phyloP scores from a whole-genome alignment of 2,329 filamentous ascomycete species.

The Fusarium sp. region DNA sequence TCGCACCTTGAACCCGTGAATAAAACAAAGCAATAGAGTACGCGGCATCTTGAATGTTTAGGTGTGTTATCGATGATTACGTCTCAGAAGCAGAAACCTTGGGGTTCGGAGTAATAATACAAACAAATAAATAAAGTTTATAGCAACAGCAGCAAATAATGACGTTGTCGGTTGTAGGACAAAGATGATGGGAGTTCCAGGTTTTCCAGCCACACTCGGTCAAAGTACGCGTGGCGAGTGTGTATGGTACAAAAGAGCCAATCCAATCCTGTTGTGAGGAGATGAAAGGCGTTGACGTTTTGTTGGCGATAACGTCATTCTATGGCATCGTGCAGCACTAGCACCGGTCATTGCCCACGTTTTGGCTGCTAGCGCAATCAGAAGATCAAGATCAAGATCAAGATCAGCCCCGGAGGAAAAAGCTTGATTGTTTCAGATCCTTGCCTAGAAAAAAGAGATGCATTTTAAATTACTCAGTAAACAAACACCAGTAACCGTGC shows the following conservation, averaged over 20 bases:
- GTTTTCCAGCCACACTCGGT: slow-evolving; percentile 40
- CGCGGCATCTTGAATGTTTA: slow-evolving; percentile 51
- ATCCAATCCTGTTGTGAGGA: slow-evolving; percentile 10
- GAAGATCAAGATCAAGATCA: slow-evolving; percentile 3
- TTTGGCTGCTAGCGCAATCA: slow-evolving; percentile 11
- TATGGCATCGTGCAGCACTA: slow-evolving; percentile 27
- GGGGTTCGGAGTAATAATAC: slow-evolving; percentile 5
- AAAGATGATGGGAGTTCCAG: slow-evolving; percentile 24
- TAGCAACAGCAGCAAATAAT: slow-evolving; percentile 2
- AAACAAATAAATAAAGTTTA: slow-evolving; percentile 17
- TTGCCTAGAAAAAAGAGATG: not conserved
- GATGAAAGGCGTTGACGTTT: not conserved
- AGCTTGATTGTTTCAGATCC: slow-evolving; percentile 26
- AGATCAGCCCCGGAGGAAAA: not conserved
- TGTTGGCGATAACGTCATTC: slow-evolving; percentile 34
- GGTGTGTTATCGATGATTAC: not conserved
- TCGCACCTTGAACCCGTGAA: slow-evolving; percentile 74
- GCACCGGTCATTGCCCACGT: slow-evolving; percentile 18
- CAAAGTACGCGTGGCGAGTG: slow-evolving; percentile 32
- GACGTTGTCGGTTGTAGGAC: slow-evolving; percentile 32
- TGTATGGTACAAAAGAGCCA: slow-evolving; percentile 11
- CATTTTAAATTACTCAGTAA: no score
- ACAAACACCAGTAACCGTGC: not conserved
- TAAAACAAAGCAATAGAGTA: slow-evolving; percentile 76
- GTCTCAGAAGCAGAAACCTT: not conserved